Base-by-base conservation (phyloP, 106 monocot genomes). In the Chionographis japonica region DNA sequence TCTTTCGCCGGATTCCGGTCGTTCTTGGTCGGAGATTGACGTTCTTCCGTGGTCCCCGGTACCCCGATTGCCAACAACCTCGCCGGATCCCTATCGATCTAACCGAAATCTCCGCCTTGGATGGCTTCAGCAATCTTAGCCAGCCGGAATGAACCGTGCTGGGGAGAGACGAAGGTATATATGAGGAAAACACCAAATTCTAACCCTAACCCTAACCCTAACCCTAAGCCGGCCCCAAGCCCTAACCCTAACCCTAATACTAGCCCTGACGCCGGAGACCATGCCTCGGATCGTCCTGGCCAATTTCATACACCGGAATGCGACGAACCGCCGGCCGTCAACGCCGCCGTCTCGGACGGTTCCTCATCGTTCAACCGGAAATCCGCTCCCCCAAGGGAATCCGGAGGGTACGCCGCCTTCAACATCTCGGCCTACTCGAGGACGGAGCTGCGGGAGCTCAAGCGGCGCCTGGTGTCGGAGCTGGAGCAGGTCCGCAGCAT, bases 41-140 rank as follows among this genome's bases (percentile, higher is more conserved):
- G 3, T 4, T 46, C 15, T 8, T 46, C 35, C 11, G 12, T 4
- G 3, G 51, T 53, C 27, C 46, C 19, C 20, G 56, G 49, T 50
- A 13, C 9, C 14, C 27, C 27, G 0, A 27, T 37, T 20, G 36
- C 9, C 37, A 2, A 5, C 46, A 38, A 37, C 2, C 7, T 2
- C 27, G 43, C 60, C 61, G n/a, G 61, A 66, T 53, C 18, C 54
- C 62, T 42, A 46, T 56, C 50, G 69, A 57, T 68, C 69, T 68
- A 68, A 63, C 40, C 19, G n/a, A 14, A 42, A 37, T 17, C 58
- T 46, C 13, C 38, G 59, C 58, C 20, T 56, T 70, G 62, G 40
- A 80, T 80, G 79, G 79, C 79, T 43, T 80, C 79, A 43, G 79
- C 79, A 43, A 61, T 80, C 37, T 61, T 80, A 43, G 73, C 79